These are phyloP conservation scores for Pestalotiopsis sp. DNA, from an alignment of 2,329 filamentous ascomycete genomes.

Conservation along the genomic window DNA sequence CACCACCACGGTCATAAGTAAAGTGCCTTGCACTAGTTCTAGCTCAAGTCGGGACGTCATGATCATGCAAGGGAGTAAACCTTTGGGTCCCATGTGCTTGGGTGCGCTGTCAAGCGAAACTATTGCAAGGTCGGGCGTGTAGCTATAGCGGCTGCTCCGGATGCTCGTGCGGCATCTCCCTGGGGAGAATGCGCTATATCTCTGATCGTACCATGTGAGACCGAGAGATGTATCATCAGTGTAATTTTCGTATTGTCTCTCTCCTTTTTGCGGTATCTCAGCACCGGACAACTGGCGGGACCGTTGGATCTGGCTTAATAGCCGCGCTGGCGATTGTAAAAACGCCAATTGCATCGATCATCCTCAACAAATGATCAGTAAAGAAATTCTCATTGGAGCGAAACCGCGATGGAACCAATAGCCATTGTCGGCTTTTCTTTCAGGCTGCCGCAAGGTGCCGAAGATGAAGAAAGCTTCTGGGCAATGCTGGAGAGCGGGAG, in stretches of 20 bases:
- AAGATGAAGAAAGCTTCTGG: slow-evolving; percentile 10
- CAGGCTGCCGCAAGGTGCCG: slow-evolving; percentile 8
- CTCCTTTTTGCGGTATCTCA: background rate
- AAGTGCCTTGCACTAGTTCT: background rate
- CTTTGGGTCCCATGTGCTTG: background rate
- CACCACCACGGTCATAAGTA: background rate
- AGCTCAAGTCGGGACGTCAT: background rate
- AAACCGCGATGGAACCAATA: background rate
- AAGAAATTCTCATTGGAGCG: background rate
- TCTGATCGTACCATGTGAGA: background rate
- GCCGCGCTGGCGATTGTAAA: background rate
- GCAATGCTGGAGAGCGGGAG: slow-evolving; percentile 1
- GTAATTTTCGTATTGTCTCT: background rate
- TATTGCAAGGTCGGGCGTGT: background rate
- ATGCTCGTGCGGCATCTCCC: background rate
- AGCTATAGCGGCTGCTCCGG: background rate
- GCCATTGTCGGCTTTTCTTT: slow-evolving; percentile 11
- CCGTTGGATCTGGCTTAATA: background rate
- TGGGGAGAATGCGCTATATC: background rate
- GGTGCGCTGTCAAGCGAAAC: background rate
- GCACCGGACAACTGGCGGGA: background rate
- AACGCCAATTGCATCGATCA: background rate
- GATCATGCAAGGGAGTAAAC: background rate
- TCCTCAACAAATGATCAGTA: background rate
- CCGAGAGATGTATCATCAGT: background rate